Evolutionary conservation across 495 filamentous ascomycete species (phyloP), one percentile per base, ranked within the genome.

Genomic region (Podospora anserina): DNA sequence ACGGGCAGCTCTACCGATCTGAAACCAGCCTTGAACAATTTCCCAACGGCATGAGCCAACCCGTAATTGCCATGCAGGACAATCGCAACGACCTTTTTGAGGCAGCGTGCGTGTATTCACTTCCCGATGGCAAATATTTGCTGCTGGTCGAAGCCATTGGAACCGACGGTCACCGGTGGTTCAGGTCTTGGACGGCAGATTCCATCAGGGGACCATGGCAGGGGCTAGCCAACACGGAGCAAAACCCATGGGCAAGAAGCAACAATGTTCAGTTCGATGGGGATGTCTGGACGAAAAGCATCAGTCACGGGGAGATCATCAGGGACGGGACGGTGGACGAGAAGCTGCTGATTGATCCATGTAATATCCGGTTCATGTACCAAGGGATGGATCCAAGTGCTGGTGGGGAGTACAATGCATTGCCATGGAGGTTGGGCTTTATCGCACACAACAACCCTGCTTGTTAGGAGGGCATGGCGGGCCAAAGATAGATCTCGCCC

Each of bases 231-330:
- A 62, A 68, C 9, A 71, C 64, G 16, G 70, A 74, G 68, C 69
- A 63, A 23, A 69, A 72, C 56, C 71, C 71, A 18, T 76, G 71
- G 65, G 74, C 74, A 7, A 26, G 71, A 27, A 56, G 69, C 19
- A 72, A 66, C 27, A 74, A 76, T 16, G 74, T 76, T 4, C 68
- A 9, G 64, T 76, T 76, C 66, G 61, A 65, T 18, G 73, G 66
- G 1, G 65, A 34, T 0, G 44, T 60, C 4, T 76, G 74, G 74
- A 76, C 71, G 5, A 69, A 67, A 68, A 76, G 74, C 32, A 76
- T 76, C 59, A 74, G 71, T 68, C 74, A 76, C 27, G 74, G 74
- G 18, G 74, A 76, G 67, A 19, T 74, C 6, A 61, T 76, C 28
- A 44, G 74, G 18, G 64, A 15, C 2, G 18, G 57, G 18, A 68